Evolutionary conservation across 805 yeast genomes (phyloP).

Genomic region (Kodamaea kakaduensis): DNA sequence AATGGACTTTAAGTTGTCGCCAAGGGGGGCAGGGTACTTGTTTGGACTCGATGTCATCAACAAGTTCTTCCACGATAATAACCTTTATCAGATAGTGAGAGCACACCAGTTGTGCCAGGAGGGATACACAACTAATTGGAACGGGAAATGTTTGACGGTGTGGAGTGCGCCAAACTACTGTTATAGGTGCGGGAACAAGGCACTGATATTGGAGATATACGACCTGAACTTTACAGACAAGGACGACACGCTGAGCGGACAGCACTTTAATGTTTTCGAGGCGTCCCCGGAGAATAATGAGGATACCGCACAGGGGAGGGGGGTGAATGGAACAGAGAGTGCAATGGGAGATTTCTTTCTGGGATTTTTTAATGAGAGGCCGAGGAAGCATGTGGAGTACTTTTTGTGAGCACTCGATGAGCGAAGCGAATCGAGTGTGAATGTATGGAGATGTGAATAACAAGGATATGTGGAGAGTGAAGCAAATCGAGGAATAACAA

Average conservation of each 20-base stretch:
- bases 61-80: slow-evolving; percentile 74
- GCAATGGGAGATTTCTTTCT: slow-evolving; percentile 22
- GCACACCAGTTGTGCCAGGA: slow-evolving; percentile 98
- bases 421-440: no score
- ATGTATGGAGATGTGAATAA: no score
- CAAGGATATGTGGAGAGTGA: no score
- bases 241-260: slow-evolving; percentile 36
- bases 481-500: no score
- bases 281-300: slow-evolving; percentile 92
- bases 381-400: slow-evolving; percentile 45
- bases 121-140: slow-evolving; percentile 89
- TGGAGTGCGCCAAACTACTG: slow-evolving; percentile 99
- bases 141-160: slow-evolving; percentile 87
- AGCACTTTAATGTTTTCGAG: slow-evolving; percentile 88
- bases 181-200: slow-evolving; percentile 94
- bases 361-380: slow-evolving; percentile 26
- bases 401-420: slow-evolving; percentile 45
- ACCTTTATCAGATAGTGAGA: slow-evolving; percentile 75
- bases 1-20: slow-evolving; percentile 78
- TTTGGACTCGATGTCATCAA: slow-evolving; percentile 90
- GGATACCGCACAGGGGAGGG: slow-evolving; percentile 42
- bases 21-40: slow-evolving; percentile 97
- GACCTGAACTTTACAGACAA: slow-evolving; percentile 43
- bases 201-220: slow-evolving; percentile 86
- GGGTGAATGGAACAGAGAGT: slow-evolving; percentile 31